Evolutionary conservation across 306 rosid species (phyloP), one percentile per base, ranked within the genome.

Genomic region (Aeschynomene evenia): DNA sequence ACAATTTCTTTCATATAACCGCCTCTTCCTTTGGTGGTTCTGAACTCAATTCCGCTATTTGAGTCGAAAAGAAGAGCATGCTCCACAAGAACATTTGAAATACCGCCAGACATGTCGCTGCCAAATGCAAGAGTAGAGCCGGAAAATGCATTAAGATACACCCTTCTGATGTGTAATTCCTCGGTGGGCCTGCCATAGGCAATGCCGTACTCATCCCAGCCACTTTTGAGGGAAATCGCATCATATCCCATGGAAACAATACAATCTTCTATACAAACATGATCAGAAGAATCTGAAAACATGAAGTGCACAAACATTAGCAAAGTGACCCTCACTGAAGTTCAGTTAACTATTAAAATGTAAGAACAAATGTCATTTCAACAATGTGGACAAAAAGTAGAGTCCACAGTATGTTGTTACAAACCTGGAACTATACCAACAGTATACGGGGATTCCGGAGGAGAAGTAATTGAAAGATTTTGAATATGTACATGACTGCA

Each of bases 161-260:
- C 91, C 58, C 83, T 77, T 69, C 99, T 80, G 77, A 95, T 87
- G 84, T 95, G 99, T 3, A 95, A 85, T 65, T 91, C 81, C 79
- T 66, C 80, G 10, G 92, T 81, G 19, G 99, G 95, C 79, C 96
- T 85, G 42, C 96, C 99, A 71, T 85, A 95, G 39, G 86, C 73
- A 40, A 91, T 87, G 33, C 97, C 97, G 45, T 95, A 95, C 75
- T 95, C 92, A 66, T 95, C 97, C 99, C 99, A 95, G 45, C 99
- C 99, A 80, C 99, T 95, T 88, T 91, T 91, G 22, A 95, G 86
- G 22, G 89, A 83, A 56, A 95, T 95, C 67, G 96, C 92, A 71
- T 95, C 99, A 71, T 81, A 82, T 22, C 99, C 99, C 63, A 83
- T 79, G 59, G 71, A 53, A 39, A 95, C 79, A 57, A 60, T 78